Conservation (phyloP, 2,329 filamentous ascomycete species). For the Parascedosporium putredinis region DNA sequence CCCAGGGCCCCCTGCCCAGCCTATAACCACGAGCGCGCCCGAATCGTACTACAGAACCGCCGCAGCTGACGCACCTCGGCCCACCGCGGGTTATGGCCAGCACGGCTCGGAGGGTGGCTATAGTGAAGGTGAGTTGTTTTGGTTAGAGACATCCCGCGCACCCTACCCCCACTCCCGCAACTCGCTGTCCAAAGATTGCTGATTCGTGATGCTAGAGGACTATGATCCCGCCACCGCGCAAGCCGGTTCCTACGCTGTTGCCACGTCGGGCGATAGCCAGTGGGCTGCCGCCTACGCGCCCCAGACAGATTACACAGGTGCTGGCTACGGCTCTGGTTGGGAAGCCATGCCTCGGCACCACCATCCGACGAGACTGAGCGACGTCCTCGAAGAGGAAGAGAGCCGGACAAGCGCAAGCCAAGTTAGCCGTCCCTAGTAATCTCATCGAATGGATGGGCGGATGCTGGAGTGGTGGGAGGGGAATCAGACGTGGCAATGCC, state of each 20-base stretch:
- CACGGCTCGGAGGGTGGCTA: constrained; percentile 48
- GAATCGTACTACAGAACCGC: constrained; percentile 17
- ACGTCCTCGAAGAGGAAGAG: constrained; percentile 79
- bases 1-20: constrained; percentile 30
- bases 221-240: constrained; percentile 41
- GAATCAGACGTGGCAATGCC: too few species aligned
- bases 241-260: constrained; percentile 16
- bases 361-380: constrained; percentile 78
- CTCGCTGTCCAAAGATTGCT: background rate
- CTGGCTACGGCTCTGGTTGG: constrained; percentile 62
- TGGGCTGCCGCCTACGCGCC: constrained; percentile 29
- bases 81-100: constrained; percentile 13
- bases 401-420: constrained; percentile 64
- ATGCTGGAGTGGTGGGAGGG: too few species aligned
- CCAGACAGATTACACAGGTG: constrained; percentile 53
- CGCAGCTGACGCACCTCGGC: constrained; percentile 8
- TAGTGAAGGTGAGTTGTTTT: constrained; percentile 41
- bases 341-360: constrained; percentile 70
- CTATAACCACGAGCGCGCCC: constrained; percentile 19
- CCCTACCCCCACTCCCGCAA: background rate
- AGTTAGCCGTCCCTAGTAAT: constrained; percentile 37
- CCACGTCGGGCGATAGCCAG: constrained; percentile 25
- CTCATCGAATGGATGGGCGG: too few species aligned
- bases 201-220: constrained; percentile 22
- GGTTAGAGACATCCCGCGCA: background rate